Percentiles rank a stretch among this genome's conserved stretches.
phyloP scores from a whole-genome alignment of 495 filamentous ascomycete species.

The Penicillium alfredii region DNA sequence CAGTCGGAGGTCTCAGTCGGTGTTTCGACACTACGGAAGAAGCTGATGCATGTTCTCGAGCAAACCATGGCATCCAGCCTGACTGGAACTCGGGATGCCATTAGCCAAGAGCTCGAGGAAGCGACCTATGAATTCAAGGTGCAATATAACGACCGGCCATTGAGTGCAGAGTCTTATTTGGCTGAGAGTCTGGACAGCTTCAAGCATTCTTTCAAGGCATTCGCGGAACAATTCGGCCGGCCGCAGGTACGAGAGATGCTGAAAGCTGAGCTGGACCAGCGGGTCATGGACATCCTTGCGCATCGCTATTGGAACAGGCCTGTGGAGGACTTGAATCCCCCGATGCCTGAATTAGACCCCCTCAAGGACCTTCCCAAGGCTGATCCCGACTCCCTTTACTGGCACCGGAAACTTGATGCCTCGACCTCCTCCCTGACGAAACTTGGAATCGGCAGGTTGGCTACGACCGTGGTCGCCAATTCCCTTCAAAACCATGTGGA shows the following conservation, averaged over 20 bases:
- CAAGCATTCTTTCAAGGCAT: constrained; percentile 95
- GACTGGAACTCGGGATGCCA: constrained; percentile 79
- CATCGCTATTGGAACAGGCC: constrained; percentile 97
- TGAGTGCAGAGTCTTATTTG: constrained; percentile 93
- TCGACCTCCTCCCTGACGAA: constrained; percentile 87
- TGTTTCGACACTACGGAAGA: constrained; percentile 81
- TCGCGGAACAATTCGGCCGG: constrained; percentile 83
- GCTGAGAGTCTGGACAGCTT: constrained; percentile 92
- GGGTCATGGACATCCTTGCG: constrained; percentile 90
- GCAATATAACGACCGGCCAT: constrained; percentile 93
- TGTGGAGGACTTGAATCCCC: constrained; percentile 62
- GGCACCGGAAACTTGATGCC: constrained; percentile 91
- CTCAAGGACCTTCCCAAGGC: constrained; percentile 74
- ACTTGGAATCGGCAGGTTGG: constrained; percentile 84
- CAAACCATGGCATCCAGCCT: constrained; percentile 93
- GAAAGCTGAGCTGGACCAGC: constrained; percentile 89
- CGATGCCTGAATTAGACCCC: constrained; percentile 61
- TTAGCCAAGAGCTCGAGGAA: constrained; percentile 92
- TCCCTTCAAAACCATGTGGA: constrained; percentile 85
- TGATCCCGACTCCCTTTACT: constrained; percentile 76
- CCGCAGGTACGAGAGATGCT: constrained; percentile 82
- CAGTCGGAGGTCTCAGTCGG: constrained; percentile 69
- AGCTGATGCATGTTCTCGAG: constrained; percentile 94
- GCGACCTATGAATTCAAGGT: constrained; percentile 99
- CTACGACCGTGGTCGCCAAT: constrained; percentile 81